Conservation (phyloP, 768 basidiomycete genomes). For the Psilocybe tampanensis region DNA sequence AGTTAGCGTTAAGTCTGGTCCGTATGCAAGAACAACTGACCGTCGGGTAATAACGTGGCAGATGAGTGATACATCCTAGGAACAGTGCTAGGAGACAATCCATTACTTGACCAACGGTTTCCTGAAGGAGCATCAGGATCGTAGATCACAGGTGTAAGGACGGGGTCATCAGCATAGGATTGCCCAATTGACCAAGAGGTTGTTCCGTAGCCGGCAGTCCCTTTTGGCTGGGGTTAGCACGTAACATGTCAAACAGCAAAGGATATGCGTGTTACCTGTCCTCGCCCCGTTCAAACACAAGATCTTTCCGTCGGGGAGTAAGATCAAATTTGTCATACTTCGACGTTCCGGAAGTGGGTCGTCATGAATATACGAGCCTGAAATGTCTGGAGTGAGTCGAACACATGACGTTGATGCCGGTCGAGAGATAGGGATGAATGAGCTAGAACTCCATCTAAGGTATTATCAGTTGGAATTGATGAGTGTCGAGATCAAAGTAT, state of each 20-base stretch:
- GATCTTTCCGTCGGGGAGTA: conserved; percentile 69
- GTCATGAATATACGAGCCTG: conserved; percentile 57
- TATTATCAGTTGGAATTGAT: not conserved
- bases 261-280: conserved; percentile 46
- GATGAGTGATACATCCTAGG: conserved; percentile 80
- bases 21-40: conserved; percentile 22
- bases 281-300: conserved; percentile 69
- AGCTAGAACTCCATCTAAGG: conserved; percentile 44
- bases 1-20: not conserved
- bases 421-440: conserved; percentile 51
- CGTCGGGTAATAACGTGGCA: conserved; percentile 67
- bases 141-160: conserved; percentile 57
- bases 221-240: conserved; percentile 28
- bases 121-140: conserved; percentile 62
- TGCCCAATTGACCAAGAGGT: conserved; percentile 55
- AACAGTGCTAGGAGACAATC: conserved; percentile 55
- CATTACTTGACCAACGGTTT: conserved; percentile 62
- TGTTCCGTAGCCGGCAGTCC: conserved; percentile 70
- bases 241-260: conserved; percentile 14
- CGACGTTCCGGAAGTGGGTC: conserved; percentile 68
- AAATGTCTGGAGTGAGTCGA: conserved; percentile 71
- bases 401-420: conserved; percentile 76
- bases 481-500: not conserved
- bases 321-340: conserved; percentile 71
- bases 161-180: conserved; percentile 65